Percentiles rank a stretch among this genome's conserved stretches.
Conservation (phyloP, 2,329 filamentous ascomycete genomes). For the Xenoacremonium recifei region DNA sequence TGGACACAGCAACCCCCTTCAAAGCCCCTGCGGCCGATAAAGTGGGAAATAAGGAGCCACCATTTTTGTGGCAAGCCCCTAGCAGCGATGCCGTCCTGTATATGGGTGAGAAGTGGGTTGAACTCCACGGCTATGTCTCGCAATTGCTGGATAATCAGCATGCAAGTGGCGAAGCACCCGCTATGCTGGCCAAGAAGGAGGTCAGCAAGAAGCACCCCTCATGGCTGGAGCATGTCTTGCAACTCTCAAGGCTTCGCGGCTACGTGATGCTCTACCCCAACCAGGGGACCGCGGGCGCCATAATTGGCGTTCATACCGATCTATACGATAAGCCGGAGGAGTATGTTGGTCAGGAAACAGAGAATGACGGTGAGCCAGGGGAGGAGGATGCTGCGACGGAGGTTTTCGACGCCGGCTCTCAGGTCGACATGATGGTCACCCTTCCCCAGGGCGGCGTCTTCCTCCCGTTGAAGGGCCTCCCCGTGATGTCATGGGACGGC, state of each 20-base stretch:
- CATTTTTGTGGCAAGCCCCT: constrained; percentile 84
- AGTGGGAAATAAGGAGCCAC: constrained; percentile 35
- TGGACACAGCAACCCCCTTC: constrained; percentile 62
- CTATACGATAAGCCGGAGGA: constrained; percentile 72
- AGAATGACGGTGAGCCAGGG: constrained; percentile 24
- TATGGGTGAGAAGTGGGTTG: constrained; percentile 82
- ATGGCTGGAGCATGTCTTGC: constrained; percentile 76
- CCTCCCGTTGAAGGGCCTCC: constrained; percentile 45
- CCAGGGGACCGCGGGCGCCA: constrained; percentile 46
- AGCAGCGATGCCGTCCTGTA: constrained; percentile 79
- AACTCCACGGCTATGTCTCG: constrained; percentile 78
- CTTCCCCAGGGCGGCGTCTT: constrained; percentile 44
- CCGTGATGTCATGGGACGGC: constrained; percentile 66
- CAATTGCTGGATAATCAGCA: constrained; percentile 52
- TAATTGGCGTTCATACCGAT: constrained; percentile 78
- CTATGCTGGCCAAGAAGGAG: constrained; percentile 50
- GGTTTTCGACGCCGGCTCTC: constrained; percentile 42
- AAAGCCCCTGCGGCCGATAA: constrained; percentile 36
- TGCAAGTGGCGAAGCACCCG: constrained; percentile 31
- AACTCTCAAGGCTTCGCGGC: constrained; percentile 72
- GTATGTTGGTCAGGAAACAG: constrained; percentile 35
- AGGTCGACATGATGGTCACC: constrained; percentile 46
- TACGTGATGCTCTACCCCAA: constrained; percentile 81
- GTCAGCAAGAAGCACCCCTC: constrained; percentile 69
- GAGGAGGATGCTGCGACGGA: constrained; percentile 28